These are phyloP conservation scores for Pterocarpus macrocarpus DNA, from an alignment of 306 rosid genomes.

Conservation along the genomic window DNA sequence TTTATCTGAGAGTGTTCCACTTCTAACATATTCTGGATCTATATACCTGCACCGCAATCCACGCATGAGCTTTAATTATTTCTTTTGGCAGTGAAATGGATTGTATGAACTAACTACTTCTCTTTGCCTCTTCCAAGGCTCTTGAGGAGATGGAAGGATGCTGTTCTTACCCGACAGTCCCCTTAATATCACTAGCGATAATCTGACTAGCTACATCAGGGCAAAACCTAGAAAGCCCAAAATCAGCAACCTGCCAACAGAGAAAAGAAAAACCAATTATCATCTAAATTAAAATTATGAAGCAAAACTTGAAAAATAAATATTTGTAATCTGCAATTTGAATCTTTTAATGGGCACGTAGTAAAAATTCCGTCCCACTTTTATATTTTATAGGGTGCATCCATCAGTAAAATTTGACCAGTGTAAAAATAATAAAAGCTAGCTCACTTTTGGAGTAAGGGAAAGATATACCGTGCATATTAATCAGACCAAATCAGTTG, in stretches of 20 bases:
- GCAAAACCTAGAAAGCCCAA: constrained; percentile 90
- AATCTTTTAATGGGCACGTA: no score
- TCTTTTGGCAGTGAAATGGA: no score
- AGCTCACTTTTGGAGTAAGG: no score
- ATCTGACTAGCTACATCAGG: constrained; percentile 87
- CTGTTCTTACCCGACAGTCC: constrained; percentile 88
- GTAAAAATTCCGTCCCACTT: not conserved
- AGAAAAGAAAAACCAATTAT: not conserved
- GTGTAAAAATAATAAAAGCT: no score
- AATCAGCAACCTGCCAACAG: constrained; percentile 88
- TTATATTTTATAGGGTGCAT: constrained; percentile 20
- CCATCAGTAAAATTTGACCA: not conserved
- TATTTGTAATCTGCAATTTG: not conserved
- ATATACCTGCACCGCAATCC: constrained; percentile 69
- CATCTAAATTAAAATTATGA: no score
- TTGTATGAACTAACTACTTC: not conserved
- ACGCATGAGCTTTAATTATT: not conserved
- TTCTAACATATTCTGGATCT: constrained; percentile 96
- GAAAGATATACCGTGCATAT: not conserved
- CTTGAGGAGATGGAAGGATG: constrained; percentile 37
- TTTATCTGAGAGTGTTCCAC: constrained; percentile 93
- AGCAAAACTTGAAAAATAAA: not conserved
- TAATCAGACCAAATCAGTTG: not conserved
- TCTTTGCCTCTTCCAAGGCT: constrained; percentile 17
- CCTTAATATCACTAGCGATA: constrained; percentile 86